Conservation (phyloP, 441 rosid species). For the Arabidopsis lyrata region DNA sequence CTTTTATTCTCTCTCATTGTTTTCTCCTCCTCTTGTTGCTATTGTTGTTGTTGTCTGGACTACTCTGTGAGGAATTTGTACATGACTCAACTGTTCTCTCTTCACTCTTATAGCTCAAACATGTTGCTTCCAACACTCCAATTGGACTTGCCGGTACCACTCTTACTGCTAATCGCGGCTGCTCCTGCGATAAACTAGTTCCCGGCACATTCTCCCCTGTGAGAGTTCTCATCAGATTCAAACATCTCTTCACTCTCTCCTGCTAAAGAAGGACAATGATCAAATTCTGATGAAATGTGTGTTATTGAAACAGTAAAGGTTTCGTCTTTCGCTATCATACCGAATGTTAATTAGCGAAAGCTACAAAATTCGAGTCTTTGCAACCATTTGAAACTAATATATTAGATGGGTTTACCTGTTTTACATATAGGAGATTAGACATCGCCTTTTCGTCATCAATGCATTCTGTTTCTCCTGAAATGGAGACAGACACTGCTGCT, state of each 20-base stretch:
- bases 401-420: constrained; percentile 48
- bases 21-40: constrained; percentile 53
- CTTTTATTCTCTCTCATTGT: constrained; percentile 40
- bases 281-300: constrained; percentile 28
- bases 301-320: constrained; percentile 21
- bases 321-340: no score
- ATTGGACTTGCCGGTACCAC: constrained; percentile 56
- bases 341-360: not conserved
- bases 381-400: not conserved
- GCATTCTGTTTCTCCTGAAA: constrained; percentile 47
- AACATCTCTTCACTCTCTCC: constrained; percentile 61
- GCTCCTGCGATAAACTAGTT: constrained; percentile 29
- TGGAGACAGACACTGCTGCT: constrained; percentile 53
- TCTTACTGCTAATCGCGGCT: constrained; percentile 28
- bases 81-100: constrained; percentile 60
- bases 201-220: constrained; percentile 40
- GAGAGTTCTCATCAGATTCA: constrained; percentile 52
- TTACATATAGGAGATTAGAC: constrained; percentile 48
- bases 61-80: constrained; percentile 57
- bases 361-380: constrained; percentile 18
- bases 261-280: constrained; percentile 39
- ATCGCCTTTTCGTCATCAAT: constrained; percentile 47
- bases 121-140: constrained; percentile 61
- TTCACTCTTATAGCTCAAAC: constrained; percentile 67
- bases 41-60: constrained; percentile 48